Percentiles rank a stretch among this genome's conserved stretches.
Conservation (phyloP, 2,329 filamentous ascomycete genomes). For the Aureobasidium sp. region DNA sequence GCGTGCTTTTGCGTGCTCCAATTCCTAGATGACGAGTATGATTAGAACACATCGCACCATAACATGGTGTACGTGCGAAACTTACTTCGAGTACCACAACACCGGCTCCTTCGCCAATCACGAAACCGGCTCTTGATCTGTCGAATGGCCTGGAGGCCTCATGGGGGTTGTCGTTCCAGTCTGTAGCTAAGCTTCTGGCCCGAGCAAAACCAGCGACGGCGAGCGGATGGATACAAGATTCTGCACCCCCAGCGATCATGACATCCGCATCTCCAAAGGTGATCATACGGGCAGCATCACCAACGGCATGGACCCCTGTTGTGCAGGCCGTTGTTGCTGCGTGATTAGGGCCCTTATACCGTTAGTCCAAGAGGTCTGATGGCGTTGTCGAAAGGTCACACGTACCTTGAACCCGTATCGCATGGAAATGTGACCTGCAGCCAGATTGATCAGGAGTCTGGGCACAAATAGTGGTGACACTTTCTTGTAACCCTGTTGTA, state of each 20-base stretch:
- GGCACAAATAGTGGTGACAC: conserved; percentile 93
- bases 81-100: conserved; percentile 72
- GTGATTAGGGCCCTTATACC: conserved; percentile 75
- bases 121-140: conserved; percentile 70
- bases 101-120: conserved; percentile 86
- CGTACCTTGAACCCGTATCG: conserved; percentile 68
- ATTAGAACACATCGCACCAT: neutral
- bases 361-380: neutral
- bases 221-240: conserved; percentile 92
- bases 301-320: conserved; percentile 89
- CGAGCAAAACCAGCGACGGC: conserved; percentile 87
- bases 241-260: conserved; percentile 92
- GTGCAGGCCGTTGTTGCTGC: conserved; percentile 91
- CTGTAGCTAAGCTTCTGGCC: conserved; percentile 76
- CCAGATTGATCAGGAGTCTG: conserved; percentile 87
- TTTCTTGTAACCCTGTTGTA: conserved; percentile 72
- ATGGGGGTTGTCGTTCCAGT: conserved; percentile 65
- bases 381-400: conserved; percentile 23
- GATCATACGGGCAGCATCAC: conserved; percentile 89
- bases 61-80: neutral
- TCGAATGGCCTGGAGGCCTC: conserved; percentile 85
- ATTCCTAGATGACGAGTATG: conserved; percentile 45
- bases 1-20: conserved; percentile 75
- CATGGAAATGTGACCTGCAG: conserved; percentile 92
- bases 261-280: conserved; percentile 86